Conservation (phyloP, 2,329 filamentous ascomycete species). For the Monilinia vaccinii-corymbosi region DNA sequence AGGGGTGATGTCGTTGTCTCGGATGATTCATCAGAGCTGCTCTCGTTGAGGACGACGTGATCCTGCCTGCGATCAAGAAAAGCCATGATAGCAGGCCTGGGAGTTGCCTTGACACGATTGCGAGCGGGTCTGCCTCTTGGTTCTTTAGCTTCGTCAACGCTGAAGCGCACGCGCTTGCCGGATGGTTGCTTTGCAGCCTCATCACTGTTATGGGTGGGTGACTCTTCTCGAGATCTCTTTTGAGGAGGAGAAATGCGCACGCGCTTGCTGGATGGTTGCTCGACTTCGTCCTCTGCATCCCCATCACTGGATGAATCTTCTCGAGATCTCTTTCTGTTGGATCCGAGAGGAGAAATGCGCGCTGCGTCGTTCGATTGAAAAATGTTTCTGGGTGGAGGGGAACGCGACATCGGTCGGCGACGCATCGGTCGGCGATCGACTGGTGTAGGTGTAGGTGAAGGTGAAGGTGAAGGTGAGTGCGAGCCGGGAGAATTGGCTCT, state of each 20-base stretch:
- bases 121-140: background rate
- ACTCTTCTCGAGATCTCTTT: conserved; percentile 7
- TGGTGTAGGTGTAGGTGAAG: conserved; percentile 6
- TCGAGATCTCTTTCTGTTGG: conserved; percentile 6
- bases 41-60: background rate
- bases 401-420: too few relatives aligned
- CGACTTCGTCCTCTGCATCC: background rate
- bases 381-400: background rate
- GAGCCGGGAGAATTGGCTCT: background rate
- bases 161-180: background rate
- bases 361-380: background rate
- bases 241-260: too few relatives aligned
- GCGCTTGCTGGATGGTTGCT: conserved; percentile 2
- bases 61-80: conserved; percentile 2
- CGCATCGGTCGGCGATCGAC: conserved; percentile 2
- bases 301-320: background rate
- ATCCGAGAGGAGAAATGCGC: background rate
- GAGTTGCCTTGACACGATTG: background rate
- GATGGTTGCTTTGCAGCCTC: background rate
- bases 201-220: background rate
- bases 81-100: background rate
- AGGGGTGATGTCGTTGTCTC: background rate
- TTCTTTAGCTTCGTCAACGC: background rate
- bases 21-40: conserved; percentile 1
- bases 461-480: conserved; percentile 8